phyloP scores from a whole-genome alignment of 1,284 basidiomycete genomes.

The Pseudozyma tsukubaensis region DNA sequence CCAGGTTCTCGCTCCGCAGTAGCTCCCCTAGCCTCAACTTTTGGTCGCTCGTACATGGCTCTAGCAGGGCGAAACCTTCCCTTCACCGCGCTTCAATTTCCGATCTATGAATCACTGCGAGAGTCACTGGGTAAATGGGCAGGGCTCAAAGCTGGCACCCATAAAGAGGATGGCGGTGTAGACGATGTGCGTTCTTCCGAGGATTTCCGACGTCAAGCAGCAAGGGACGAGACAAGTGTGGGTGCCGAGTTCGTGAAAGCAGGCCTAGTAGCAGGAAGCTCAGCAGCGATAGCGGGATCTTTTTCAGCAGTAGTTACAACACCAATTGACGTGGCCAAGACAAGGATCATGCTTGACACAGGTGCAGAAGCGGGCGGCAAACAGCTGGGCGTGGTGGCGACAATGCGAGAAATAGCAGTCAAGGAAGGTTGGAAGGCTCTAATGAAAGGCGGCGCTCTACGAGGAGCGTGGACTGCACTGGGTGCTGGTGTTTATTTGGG shows the following conservation, averaged over 20 bases:
- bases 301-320: conserved; percentile 53
- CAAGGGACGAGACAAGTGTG: conserved; percentile 22
- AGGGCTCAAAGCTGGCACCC: conserved; percentile 45
- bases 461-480: conserved; percentile 59
- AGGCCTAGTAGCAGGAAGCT: conserved; percentile 50
- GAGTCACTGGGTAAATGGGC: conserved; percentile 33
- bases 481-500: conserved; percentile 64
- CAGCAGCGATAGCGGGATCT: conserved; percentile 51
- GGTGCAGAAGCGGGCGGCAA: conserved; percentile 7
- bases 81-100: conserved; percentile 64
- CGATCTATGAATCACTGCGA: conserved; percentile 59
- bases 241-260: conserved; percentile 42
- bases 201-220: conserved; percentile 24
- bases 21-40: conserved; percentile 30
- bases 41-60: conserved; percentile 53
- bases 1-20: conserved; percentile 3
- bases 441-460: conserved; percentile 53
- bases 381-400: conserved; percentile 41
- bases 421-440: conserved; percentile 53
- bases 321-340: conserved; percentile 61
- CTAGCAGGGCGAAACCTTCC: conserved; percentile 61
- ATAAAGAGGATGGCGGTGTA: conserved; percentile 43
- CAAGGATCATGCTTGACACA: conserved; percentile 55
- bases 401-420: conserved; percentile 37
- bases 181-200: conserved; percentile 43